Evolutionary conservation across 192 early-diverging fungal species (phyloP), one percentile per base, ranked within the genome.

Genomic region (Spinellus fusiger): DNA sequence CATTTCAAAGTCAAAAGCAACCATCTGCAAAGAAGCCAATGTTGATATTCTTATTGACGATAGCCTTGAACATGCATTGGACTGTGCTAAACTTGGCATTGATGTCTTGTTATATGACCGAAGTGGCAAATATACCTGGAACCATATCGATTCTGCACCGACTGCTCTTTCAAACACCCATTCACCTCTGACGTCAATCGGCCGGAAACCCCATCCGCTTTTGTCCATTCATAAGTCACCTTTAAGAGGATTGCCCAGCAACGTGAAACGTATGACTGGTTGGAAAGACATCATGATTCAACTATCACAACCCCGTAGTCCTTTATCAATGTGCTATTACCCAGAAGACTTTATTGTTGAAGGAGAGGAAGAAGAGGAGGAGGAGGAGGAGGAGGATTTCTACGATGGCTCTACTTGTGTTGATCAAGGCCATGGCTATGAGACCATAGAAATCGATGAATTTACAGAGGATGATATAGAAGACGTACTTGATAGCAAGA

Each of bases 1-100:
- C 59, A 69, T 79, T 26, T 79, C 72, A 22, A 82, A 82, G 56
- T 70, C 76, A 37, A 84, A 84, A 49, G 68, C 78, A 1, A 71
- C 76, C 15, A 75, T 84, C 18, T 80, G 76, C 50, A 61, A 69
- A 40, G 82, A 84, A 56, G 74, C 82, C 27, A 73, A 74, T 27
- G 80, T 81, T 10, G 71, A 78, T 34, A 49, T 84, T 46, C 56
- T 84, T 28, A 79, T 84, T 35, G 82, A 84, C 52, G 77, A 84
- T 65, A 72, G 70, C 7, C 58, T 82, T 25, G 71, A 76, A 38
- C 79, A 80, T 28, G 74, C 73, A 1, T 56, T 57, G 25, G 82
- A 84, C 26, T 81, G 78, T 32, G 78, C 82, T 16, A 58, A 50
- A 13, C 67, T 72, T 15, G 82, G 82, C 1, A 75, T 81, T 31